These are phyloP conservation scores for Cordyceps sp. DNA, from an alignment of 2,329 filamentous ascomycete genomes.

Conservation along the genomic window DNA sequence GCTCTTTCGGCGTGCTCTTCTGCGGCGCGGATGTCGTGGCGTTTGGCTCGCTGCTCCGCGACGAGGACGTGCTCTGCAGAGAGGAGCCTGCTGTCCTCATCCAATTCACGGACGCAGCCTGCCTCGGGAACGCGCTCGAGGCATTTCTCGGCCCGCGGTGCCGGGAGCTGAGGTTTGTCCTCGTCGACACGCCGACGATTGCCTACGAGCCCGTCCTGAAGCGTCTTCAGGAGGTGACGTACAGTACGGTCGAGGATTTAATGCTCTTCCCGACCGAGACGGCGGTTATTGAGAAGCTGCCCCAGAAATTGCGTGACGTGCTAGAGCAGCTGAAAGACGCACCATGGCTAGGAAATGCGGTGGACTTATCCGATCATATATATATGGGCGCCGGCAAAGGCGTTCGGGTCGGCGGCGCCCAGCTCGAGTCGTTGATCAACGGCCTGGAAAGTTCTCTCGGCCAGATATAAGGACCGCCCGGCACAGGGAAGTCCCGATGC, in stretches of 20 bases:
- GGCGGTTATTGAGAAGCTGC: constrained; percentile 2
- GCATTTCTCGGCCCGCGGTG: constrained; percentile 16
- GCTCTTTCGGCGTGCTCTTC: constrained; percentile 45
- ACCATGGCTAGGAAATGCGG: not conserved
- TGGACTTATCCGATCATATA: constrained; percentile 4
- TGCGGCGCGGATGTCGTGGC: constrained; percentile 32
- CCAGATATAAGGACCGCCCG: constrained; percentile 58
- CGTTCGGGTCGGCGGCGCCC: constrained; percentile 18
- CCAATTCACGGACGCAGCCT: constrained; percentile 28
- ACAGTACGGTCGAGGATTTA: constrained; percentile 37
- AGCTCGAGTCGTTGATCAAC: constrained; percentile 36
- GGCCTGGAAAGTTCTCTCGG: constrained; percentile 37
- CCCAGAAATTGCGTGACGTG: constrained; percentile 3
- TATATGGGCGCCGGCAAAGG: constrained; percentile 10
- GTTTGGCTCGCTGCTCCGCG: constrained; percentile 41
- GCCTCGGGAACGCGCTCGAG: constrained; percentile 28
- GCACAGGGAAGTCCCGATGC: constrained; percentile 61
- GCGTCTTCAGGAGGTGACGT: constrained; percentile 35
- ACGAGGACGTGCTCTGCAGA: constrained; percentile 25
- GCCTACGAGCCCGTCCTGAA: constrained; percentile 51
- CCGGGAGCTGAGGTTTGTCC: constrained; percentile 26
- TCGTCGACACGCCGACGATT: constrained; percentile 50
- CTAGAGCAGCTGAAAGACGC: not conserved
- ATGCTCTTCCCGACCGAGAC: constrained; percentile 21
- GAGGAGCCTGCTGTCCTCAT: constrained; percentile 30